Conservation (phyloP, 305 asterid genomes). For the Solanum chacoense region DNA sequence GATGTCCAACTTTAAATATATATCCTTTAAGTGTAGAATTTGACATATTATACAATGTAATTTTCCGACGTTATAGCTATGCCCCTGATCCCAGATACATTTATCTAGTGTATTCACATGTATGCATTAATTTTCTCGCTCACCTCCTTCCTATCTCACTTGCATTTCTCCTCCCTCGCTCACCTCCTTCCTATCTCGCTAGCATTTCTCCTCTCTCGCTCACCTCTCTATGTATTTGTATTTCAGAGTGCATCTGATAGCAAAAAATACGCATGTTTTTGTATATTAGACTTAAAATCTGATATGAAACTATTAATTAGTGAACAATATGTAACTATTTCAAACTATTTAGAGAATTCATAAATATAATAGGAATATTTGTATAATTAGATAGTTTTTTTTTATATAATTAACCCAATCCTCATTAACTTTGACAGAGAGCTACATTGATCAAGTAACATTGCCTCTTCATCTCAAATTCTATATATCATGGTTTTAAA, state of each 20-base stretch:
- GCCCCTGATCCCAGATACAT: not conserved
- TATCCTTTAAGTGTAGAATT: no score
- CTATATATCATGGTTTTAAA: not conserved
- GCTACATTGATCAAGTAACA: not conserved
- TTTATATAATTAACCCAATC: not conserved
- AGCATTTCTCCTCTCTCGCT: not conserved
- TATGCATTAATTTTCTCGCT: not conserved
- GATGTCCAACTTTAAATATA: no score
- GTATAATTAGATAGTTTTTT: not conserved
- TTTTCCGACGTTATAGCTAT: no score
- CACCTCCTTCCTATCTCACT: not conserved
- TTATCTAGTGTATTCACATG: not conserved
- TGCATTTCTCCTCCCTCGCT: not conserved
- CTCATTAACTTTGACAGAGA: not conserved
- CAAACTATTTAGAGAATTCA: not conserved
- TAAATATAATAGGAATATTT: not conserved
- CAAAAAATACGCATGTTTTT: not conserved
- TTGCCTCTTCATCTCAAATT: not conserved
- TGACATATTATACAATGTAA: no score
- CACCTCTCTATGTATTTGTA: not conserved
- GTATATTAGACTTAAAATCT: not conserved
- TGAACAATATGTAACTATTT: not conserved
- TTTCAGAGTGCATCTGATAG: not conserved
- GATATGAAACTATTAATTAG: not conserved
- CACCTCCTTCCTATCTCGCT: not conserved